Base-by-base conservation (phyloP, 75 land plant genomes). In the Picea glauca region DNA sequence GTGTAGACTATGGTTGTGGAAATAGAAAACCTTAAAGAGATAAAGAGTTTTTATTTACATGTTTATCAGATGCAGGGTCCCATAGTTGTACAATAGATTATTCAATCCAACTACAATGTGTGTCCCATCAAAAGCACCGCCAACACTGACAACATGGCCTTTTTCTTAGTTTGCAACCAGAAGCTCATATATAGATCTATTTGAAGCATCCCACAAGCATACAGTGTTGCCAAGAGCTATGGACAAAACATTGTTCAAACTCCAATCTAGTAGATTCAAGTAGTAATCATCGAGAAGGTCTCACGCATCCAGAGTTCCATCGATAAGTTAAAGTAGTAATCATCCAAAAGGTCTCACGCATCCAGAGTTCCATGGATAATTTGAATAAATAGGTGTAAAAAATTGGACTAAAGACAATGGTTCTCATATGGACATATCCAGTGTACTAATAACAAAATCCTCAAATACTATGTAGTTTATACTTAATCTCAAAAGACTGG, bases 221-320 rank as follows among this genome's bases (percentile, higher is more conserved):
- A 92, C 91, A 3, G 88, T 85, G 81, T 66, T 68, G 13, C 88
- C 89, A 56, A 90, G 84, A n/a, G 87, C 90, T 26, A 92, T 85
- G 0, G 87, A 84, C 26, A 90, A 32, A 60, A 90, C 77, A 70
- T 88, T 88, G 77, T 64, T 81, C 74, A 78, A 81, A 23, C 92
- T 85, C 90, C 94, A 92, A 65, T 90, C 94, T 33, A 88, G 64
- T 13, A 92, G 62, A 70, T 90, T n/a, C n/a, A n/a, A n/a, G n/a
- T n/a, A n/a, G n/a, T n/a, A n/a, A n/a, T n/a, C n/a, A n/a, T n/a
- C n/a, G n/a, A n/a, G n/a, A n/a, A n/a, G n/a, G n/a, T n/a, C n/a
- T n/a, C n/a, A n/a, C n/a, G n/a, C n/a, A n/a, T n/a, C n/a, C n/a
- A n/a, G n/a, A n/a, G n/a, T n/a, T n/a, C n/a, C n/a, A n/a, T n/a